Conservation (phyloP, 768 basidiomycete species). For the Candolleomyces aberdarensis region DNA sequence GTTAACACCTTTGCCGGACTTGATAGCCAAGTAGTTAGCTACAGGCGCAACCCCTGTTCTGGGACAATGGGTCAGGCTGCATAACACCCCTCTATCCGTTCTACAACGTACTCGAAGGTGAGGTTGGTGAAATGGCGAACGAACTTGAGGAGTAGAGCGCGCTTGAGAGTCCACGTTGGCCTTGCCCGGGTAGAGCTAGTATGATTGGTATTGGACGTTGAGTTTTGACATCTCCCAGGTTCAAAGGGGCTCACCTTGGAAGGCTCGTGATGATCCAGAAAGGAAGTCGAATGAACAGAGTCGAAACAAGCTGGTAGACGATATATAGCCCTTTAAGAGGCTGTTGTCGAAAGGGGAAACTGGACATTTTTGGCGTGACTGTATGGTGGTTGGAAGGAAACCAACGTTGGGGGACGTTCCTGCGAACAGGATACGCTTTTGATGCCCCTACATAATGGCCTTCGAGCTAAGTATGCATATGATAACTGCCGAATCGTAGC, state of each 20-base stretch:
- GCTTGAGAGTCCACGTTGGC: constrained; percentile 42
- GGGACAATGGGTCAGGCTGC: background rate
- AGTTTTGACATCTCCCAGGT: background rate
- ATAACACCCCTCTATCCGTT: background rate
- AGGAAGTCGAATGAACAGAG: constrained; percentile 43
- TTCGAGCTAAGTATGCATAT: too few species aligned
- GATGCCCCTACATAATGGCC: too few species aligned
- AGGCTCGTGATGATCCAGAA: constrained; percentile 42
- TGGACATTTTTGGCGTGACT: too few species aligned
- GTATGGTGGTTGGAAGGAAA: too few species aligned
- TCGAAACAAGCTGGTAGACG: constrained; percentile 36
- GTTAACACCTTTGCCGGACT: constrained; percentile 36
- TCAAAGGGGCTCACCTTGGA: constrained; percentile 26
- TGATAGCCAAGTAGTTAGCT: constrained; percentile 41
- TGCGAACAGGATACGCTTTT: too few species aligned
- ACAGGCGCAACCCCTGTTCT: constrained; percentile 32
- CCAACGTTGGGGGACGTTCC: too few species aligned
- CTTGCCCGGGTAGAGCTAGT: constrained; percentile 41
- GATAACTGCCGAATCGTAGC: too few species aligned
- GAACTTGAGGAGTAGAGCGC: constrained; percentile 34
- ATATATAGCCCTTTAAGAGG: constrained; percentile 50
- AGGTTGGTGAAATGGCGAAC: constrained; percentile 25
- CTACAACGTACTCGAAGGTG: background rate
- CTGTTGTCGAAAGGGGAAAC: constrained; percentile 35
- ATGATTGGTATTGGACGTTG: background rate